phyloP scores from a whole-genome alignment of 2,329 filamentous ascomycete species.

The Coniochaeta ligniaria region DNA sequence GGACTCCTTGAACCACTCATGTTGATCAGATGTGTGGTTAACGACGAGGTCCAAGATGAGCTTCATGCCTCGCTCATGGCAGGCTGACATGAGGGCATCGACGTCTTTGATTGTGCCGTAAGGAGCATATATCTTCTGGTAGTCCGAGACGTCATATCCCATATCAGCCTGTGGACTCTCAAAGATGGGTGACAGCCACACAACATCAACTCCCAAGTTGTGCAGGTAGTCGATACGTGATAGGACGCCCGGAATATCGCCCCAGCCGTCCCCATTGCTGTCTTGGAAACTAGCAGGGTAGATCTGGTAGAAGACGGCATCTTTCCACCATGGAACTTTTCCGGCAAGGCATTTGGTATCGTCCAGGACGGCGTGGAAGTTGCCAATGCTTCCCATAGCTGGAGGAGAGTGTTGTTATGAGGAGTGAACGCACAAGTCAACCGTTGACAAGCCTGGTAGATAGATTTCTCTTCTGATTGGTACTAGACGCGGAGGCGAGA shows the following conservation, averaged over 20 bases:
- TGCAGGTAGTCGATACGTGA: slow-evolving; percentile 56
- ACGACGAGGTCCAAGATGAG: slow-evolving; percentile 67
- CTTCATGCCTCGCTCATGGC: slow-evolving; percentile 54
- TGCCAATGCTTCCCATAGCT: not conserved
- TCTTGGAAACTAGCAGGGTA: slow-evolving; percentile 50
- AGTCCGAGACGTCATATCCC: slow-evolving; percentile 57
- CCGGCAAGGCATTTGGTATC: slow-evolving; percentile 21
- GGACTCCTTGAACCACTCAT: slow-evolving; percentile 51
- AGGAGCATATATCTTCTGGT: slow-evolving; percentile 47
- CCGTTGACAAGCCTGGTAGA: not conserved
- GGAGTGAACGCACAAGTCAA: no score
- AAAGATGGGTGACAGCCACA: slow-evolving; percentile 45
- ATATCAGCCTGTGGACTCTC: slow-evolving; percentile 55
- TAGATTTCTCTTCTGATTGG: not conserved
- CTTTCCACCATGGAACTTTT: slow-evolving; percentile 37
- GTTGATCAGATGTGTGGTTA: slow-evolving; percentile 57
- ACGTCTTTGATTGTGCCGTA: slow-evolving; percentile 64
- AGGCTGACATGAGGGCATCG: slow-evolving; percentile 52
- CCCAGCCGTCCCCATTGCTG: slow-evolving; percentile 50
- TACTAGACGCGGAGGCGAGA: not conserved
- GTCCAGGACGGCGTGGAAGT: slow-evolving; percentile 5
- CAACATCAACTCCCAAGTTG: slow-evolving; percentile 48
- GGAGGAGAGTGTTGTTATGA: not conserved
- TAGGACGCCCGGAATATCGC: slow-evolving; percentile 57
- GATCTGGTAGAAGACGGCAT: slow-evolving; percentile 40